A percentile compares a stretch with the other conserved stretches of the same genome.
Evolutionary conservation across 2,329 filamentous ascomycete species (phyloP).

Genomic region (Hypoxylon sp.): DNA sequence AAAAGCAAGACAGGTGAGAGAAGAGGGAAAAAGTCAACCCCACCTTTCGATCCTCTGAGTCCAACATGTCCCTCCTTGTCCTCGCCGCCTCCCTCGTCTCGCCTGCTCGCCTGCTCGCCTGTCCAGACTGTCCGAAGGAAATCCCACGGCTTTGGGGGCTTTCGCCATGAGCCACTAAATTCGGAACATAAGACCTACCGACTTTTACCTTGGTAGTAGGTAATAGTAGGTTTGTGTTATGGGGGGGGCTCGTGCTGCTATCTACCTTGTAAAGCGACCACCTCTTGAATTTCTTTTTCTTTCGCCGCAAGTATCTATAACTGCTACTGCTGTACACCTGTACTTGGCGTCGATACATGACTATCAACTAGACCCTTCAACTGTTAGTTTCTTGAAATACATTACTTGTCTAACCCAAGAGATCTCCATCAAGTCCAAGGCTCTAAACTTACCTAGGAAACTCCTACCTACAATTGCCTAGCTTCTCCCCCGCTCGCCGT

Average conservation of each 20-base stretch:
- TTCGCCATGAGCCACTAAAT: constrained; percentile 30
- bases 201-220: neutral
- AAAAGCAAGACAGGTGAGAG: constrained; percentile 33
- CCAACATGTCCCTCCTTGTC: constrained; percentile 32
- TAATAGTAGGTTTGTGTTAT: constrained; percentile 22
- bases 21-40: constrained; percentile 27
- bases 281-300: constrained; percentile 6
- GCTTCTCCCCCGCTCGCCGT: constrained; percentile 36
- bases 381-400: neutral
- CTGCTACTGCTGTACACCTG: constrained; percentile 12
- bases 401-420: neutral
- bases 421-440: neutral
- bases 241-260: constrained; percentile 17
- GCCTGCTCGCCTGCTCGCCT: neutral
- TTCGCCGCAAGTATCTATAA: constrained; percentile 16
- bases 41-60: constrained; percentile 38
- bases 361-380: neutral
- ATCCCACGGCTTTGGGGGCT: constrained; percentile 27
- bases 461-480: constrained; percentile 19
- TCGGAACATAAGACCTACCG: neutral
- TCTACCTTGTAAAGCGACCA: neutral
- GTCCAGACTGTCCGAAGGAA: constrained; percentile 28
- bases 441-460: constrained; percentile 9
- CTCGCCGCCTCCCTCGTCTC: constrained; percentile 15
- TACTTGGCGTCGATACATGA: constrained; percentile 20